These are phyloP conservation scores for Hymenoscyphus fructigenus DNA, from an alignment of 2,329 filamentous ascomycete genomes.

Conservation along the genomic window DNA sequence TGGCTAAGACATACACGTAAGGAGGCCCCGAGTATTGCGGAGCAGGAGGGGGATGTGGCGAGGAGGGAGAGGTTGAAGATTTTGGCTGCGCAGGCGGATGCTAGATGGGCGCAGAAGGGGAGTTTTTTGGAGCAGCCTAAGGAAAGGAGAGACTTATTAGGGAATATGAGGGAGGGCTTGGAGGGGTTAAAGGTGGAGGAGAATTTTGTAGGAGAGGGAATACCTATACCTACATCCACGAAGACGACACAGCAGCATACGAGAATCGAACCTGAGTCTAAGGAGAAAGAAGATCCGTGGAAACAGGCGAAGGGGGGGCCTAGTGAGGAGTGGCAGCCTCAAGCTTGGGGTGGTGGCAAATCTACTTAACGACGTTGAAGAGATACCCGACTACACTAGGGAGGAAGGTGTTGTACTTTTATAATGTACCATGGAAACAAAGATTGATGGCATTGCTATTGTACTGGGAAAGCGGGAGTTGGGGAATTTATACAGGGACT, in stretches of 20 bases:
- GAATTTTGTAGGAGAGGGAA: not conserved
- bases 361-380: constrained; percentile 6
- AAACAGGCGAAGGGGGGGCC: constrained; percentile 54
- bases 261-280: not conserved
- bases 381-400: not conserved
- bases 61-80: constrained; percentile 54
- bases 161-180: constrained; percentile 23
- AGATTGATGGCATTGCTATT: not conserved
- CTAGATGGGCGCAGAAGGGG: constrained; percentile 61
- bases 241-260: constrained; percentile 8
- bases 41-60: constrained; percentile 54
- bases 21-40: constrained; percentile 53
- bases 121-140: constrained; percentile 46
- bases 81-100: constrained; percentile 59
- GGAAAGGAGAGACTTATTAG: constrained; percentile 31
- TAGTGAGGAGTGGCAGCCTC: constrained; percentile 52
- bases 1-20: constrained; percentile 63
- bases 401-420: too few species aligned
- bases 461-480: not conserved
- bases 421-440: not conserved
- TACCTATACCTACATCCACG: not conserved
- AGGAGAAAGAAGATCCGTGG: constrained; percentile 51
- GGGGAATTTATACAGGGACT: not conserved
- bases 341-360: constrained; percentile 49
- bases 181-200: constrained; percentile 11